Evolutionary conservation across 2,329 filamentous ascomycete species (phyloP), one percentile per base, ranked within the genome.

Genomic region (Aspergillus quadricinctus): DNA sequence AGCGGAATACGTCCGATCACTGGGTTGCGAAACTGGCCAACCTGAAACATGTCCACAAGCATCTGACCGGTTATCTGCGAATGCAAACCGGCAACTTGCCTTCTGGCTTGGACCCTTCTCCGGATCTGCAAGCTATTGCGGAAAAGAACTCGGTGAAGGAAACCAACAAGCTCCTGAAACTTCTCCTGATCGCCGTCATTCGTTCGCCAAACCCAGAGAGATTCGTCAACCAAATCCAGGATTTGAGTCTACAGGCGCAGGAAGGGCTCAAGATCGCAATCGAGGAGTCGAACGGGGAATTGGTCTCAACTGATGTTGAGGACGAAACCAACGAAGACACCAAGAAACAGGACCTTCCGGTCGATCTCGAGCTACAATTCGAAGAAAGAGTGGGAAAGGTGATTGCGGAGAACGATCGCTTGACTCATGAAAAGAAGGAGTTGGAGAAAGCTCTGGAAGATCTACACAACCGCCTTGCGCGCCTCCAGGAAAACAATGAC

Each of bases 121-220:
- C 76, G n/a, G 75, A 79, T 57, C 71, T 79, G 50, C 76, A 79
- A 66, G 69, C 74, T 10, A 72, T 80, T 55, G 77, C 77, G 14
- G 76, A 78, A 58, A 73, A 75, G 52, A 70, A 69, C 21, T 74
- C 76, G 27, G 62, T 71, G 31, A 73, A 73, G 56, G 76, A 79
- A 61, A 73, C 72, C 48, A 73, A 77, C 55, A 76, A 87, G 77
- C 76, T 88, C 51, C 75, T 88, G 45, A 83, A 84, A 57, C 77
- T 88, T 54, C 80, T 88, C 67, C 77, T 88, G 23, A 81, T 86
- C 56, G 80, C 80, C n/a, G 83, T 83, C 27, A 81, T 86, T 60
- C 80, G 81, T 66, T 85, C 84, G 11, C 80, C 83, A 27, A 80
- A 83, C 53, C 71, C 75, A 17, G 80, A 80, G 55, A 77, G 78